phyloP scores from a whole-genome alignment of 208 protist genomes.

The Jaenimonas drosophilae region DNA sequence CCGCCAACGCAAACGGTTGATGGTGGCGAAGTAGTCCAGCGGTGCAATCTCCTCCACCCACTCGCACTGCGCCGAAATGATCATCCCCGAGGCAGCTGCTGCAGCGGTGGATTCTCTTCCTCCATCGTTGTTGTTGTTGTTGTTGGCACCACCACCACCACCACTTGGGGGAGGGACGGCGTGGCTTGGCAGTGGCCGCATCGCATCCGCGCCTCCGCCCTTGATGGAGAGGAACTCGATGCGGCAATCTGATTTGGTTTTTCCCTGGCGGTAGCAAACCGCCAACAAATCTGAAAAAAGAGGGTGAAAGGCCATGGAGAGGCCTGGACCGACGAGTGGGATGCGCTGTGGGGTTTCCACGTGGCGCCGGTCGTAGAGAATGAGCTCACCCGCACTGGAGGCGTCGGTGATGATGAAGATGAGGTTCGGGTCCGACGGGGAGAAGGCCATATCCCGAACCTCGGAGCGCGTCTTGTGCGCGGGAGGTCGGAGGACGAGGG shows the following conservation, averaged over 20 bases:
- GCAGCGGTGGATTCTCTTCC: too few relatives aligned
- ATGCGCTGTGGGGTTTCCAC: slow-evolving; percentile 42
- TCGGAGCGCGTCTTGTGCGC: slow-evolving; percentile 35
- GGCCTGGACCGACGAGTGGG: slow-evolving; percentile 36
- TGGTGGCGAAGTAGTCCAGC: slow-evolving; percentile 55
- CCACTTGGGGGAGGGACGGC: too few relatives aligned
- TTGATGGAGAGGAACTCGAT: slow-evolving; percentile 51
- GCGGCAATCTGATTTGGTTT: slow-evolving; percentile 52
- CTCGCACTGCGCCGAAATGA: slow-evolving; percentile 10
- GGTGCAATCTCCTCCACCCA: slow-evolving; percentile 33
- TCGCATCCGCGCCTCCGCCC: too few relatives aligned
- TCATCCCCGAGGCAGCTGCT: too few relatives aligned
- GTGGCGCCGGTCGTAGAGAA: slow-evolving; percentile 68
- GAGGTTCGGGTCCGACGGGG: slow-evolving; percentile 55
- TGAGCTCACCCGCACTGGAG: slow-evolving; percentile 37
- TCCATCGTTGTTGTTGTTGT: too few relatives aligned
- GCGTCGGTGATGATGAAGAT: slow-evolving; percentile 45
- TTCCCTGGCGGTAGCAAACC: slow-evolving; percentile 56
- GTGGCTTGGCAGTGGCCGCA: too few relatives aligned
- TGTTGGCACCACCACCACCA: too few relatives aligned
- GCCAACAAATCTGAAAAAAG: slow-evolving; percentile 70
- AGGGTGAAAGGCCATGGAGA: slow-evolving; percentile 62
- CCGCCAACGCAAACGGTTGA: slow-evolving; percentile 56
- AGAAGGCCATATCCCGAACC: slow-evolving; percentile 69
- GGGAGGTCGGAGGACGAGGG: slow-evolving; percentile 60